phyloP scores from a whole-genome alignment of 768 basidiomycete genomes.

The Suillus bovinus region DNA sequence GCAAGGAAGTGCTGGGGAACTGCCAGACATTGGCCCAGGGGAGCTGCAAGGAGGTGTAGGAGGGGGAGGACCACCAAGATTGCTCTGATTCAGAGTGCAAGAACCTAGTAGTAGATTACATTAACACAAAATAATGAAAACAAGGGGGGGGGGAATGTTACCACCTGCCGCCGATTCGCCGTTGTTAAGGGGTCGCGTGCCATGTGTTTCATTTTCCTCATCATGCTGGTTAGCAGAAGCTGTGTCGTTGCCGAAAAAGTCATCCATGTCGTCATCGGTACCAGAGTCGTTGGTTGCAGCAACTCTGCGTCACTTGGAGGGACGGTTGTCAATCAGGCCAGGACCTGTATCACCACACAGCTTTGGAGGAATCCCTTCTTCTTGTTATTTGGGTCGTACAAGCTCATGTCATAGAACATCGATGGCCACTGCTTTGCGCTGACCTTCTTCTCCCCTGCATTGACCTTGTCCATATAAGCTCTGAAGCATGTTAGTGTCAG shows the following conservation, averaged over 20 bases:
- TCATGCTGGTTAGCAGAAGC: background rate
- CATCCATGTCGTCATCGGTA: background rate
- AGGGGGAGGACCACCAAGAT: background rate
- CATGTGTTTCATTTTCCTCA: too few relatives aligned
- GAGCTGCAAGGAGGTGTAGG: background rate
- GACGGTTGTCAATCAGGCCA: too few relatives aligned
- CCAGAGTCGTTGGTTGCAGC: background rate
- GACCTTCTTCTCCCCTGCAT: conserved; percentile 2
- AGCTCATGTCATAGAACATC: too few relatives aligned
- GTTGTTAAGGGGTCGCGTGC: too few relatives aligned
- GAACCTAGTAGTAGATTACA: background rate
- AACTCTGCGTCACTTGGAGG: too few relatives aligned
- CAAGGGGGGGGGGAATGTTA: too few relatives aligned
- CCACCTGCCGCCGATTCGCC: too few relatives aligned
- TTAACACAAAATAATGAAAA: background rate
- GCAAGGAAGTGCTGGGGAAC: too few relatives aligned
- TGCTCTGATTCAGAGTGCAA: background rate
- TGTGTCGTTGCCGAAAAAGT: background rate
- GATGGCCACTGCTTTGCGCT: background rate
- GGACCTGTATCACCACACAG: background rate
- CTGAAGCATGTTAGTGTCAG: background rate
- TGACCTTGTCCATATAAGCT: conserved; percentile 6
- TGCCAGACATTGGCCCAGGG: too few relatives aligned
- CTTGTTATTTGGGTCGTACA: conserved; percentile 6
- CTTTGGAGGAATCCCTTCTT: background rate